Conservation (phyloP, 73 alveolate species). For the Loxodes magnus region DNA sequence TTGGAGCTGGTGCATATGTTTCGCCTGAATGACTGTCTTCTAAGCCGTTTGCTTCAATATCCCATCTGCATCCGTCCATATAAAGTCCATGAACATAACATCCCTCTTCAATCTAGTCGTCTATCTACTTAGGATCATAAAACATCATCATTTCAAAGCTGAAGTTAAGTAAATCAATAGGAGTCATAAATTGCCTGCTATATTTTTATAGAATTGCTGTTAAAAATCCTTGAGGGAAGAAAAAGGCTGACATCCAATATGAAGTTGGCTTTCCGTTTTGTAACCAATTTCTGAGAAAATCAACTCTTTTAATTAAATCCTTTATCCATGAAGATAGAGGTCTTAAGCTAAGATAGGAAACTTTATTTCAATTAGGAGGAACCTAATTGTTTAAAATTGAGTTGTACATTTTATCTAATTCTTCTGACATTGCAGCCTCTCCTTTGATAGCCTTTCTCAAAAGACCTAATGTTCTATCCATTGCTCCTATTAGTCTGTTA, state of each 20-base stretch:
- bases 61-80: slow-evolving; percentile 86
- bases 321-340: slow-evolving; percentile 97
- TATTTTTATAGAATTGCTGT: slow-evolving; percentile 94
- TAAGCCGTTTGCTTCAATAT: slow-evolving; percentile 45
- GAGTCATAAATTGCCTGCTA: slow-evolving; percentile 85
- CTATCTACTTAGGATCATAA: slow-evolving; percentile 50
- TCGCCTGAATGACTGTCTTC: slow-evolving; percentile 73
- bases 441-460: slow-evolving; percentile 95
- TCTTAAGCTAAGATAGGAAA: slow-evolving; percentile 88
- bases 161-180: slow-evolving; percentile 92
- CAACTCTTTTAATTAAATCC: slow-evolving; percentile 89
- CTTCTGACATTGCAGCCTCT: slow-evolving; percentile 92
- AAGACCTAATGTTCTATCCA: slow-evolving; percentile 68
- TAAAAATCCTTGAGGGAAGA: slow-evolving; percentile 98
- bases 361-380: slow-evolving; percentile 92
- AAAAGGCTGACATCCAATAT: slow-evolving; percentile 98
- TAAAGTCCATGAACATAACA: slow-evolving; percentile 87
- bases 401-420: slow-evolving; percentile 92
- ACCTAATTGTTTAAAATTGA: slow-evolving; percentile 87
- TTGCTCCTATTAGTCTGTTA: slow-evolving; percentile 75
- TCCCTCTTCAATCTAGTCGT: slow-evolving; percentile 79
- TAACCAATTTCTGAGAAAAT: slow-evolving; percentile 95
- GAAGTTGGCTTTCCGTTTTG: slow-evolving; percentile 89
- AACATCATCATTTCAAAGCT: slow-evolving; percentile 62
- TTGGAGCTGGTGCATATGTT: slow-evolving; percentile 63